Percentiles rank a stretch among this genome's conserved stretches.
Evolutionary conservation across 2,329 filamentous ascomycete species (phyloP).

Genomic region (Cercospora citrullina): DNA sequence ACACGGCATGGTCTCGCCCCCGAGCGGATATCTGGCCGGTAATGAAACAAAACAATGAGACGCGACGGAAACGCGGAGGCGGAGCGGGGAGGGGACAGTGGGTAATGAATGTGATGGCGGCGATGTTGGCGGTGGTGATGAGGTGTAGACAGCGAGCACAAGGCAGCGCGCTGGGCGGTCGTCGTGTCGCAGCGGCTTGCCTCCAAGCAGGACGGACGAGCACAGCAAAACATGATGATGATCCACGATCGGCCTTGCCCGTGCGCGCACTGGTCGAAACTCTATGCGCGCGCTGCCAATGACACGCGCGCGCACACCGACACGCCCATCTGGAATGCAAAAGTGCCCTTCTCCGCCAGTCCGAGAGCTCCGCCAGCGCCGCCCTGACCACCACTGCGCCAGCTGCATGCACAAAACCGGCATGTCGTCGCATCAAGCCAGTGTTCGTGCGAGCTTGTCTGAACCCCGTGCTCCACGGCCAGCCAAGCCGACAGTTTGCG

Average conservation of each 20-base stretch:
- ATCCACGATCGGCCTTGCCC: not conserved
- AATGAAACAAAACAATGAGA: not conserved
- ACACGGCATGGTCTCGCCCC: conserved; percentile 2
- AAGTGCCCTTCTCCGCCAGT: not conserved
- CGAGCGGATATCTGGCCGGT: not conserved
- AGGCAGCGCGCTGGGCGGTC: not conserved
- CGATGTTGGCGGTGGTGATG: not conserved
- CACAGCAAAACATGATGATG: not conserved
- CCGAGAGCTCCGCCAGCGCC: not conserved
- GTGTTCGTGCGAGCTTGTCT: not conserved
- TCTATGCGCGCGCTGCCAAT: not conserved
- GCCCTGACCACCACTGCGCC: not conserved
- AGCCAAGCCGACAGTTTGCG: not conserved
- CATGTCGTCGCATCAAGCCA: not conserved
- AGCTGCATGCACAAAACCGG: not conserved
- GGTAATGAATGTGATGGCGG: not conserved
- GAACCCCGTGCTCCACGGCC: not conserved
- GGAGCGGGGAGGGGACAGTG: not conserved
- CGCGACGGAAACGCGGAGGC: not conserved
- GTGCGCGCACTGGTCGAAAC: not conserved
- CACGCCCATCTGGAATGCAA: not conserved
- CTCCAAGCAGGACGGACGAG: not conserved
- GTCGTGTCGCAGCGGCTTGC: not conserved
- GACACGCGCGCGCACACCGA: not conserved
- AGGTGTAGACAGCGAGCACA: not conserved